Evolutionary conservation across 2,329 filamentous ascomycete genomes (phyloP), one percentile per base, ranked within the genome.

Genomic region (Metarhizium guizhouense): DNA sequence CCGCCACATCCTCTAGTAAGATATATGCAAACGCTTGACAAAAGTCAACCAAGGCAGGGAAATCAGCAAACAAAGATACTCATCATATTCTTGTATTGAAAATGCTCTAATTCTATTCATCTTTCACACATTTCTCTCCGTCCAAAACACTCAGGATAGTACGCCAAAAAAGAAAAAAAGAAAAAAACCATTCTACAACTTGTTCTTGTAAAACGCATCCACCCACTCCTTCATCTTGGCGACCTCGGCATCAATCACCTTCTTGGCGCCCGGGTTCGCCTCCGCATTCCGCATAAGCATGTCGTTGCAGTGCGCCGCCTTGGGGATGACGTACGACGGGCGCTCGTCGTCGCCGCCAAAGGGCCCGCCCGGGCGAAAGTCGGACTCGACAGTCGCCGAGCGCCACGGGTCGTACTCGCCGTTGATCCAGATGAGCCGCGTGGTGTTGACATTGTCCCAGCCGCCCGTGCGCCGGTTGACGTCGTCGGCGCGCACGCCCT

Each of bases 321-420:
- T 75, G 0, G 76, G 74, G 49, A 85, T 77, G 20, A 85, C 61
- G 54, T 76, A 71, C 11, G 83, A 70, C 0, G 82, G 81, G 1
- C 74, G 72, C 30, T 76, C 63, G 0, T 65, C 30, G 0, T 75
- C 80, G 11, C 75, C 74, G 54, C 66, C 14, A 16, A 84, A 65
- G 1, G 81, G 79, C 0, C 83, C 82, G 6, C 74, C 78, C 0
- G 81, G 79, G 20, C 81, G 72, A 63, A 76, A 75, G 30, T 74
- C 70, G 18, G 78, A 79, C 1, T 75, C 77, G 0, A 85, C 75
- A 4, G 75, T 75, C 0, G 77, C 74, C 4, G 79, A 74, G 38
- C 76, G 72, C 83, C 82, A 85, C 6, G 82, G 83, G 63, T 86
- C 83, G 55, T 72, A 79, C 65, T 82, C 72, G 47, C 77, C 82